Base-by-base conservation (phyloP, 139 green algal genomes). In the Choricystis sp. region DNA sequence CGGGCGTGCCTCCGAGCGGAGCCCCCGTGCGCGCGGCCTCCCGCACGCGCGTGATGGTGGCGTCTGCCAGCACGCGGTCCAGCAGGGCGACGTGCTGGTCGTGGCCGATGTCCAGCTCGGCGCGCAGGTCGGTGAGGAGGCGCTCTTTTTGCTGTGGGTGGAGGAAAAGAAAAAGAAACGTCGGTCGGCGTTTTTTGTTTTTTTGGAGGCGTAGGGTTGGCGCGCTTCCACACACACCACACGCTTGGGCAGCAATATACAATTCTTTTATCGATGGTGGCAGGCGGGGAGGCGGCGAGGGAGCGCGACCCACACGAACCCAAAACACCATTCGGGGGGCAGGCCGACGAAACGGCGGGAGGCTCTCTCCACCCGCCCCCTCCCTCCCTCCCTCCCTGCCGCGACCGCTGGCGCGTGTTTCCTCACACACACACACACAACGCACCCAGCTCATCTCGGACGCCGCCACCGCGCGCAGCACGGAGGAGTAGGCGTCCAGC, bases 361-460 rank as follows among this genome's bases (percentile, higher is more conserved):
- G n/a, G n/a, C n/a, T n/a, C n/a, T n/a, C n/a, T n/a, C n/a, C n/a
- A n/a, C n/a, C n/a, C n/a, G n/a, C n/a, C n/a, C n/a, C n/a, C n/a
- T n/a, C n/a, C n/a, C n/a, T n/a, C n/a, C n/a, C n/a, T n/a, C n/a
- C n/a, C n/a, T n/a, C n/a, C n/a, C n/a, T n/a, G n/a, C n/a, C n/a
- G 40, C 40, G 40, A 9, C 40, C 9, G 40, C 40, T 52, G 40
- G 40, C 40, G 40, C 40, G 9, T 16, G 40, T 31, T 20, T 23
- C n/a, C 57, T 23, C 16, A 20, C 9, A 16, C 9, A 61, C 23
- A 23, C 23, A 20, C 14, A 27, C 58, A 61, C 29, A 56, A 40
- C 68, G 48, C 29, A 73, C 68, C 64, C 65, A 73, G 30, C 69
- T 57, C 48, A 73, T 49, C 23, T 60, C 27, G 2, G 57, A 57